Evolutionary conservation across 176 grass and related monocot genomes (phyloP).

Genomic region (Aechmea fasciata): DNA sequence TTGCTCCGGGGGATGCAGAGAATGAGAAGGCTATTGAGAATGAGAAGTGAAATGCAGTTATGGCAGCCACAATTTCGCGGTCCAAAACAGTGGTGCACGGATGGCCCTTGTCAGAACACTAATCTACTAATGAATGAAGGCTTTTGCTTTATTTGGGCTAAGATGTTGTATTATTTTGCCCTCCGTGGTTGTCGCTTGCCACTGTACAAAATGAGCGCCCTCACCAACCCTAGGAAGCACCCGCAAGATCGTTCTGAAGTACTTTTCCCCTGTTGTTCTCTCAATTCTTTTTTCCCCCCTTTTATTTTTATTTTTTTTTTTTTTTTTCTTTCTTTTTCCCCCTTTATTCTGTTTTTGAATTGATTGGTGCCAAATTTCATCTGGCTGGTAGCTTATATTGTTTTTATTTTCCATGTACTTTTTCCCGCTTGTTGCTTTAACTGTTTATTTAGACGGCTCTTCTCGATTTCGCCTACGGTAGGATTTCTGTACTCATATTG

Average conservation of each 20-base stretch:
- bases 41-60: constrained; percentile 17
- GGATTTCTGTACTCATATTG: background rate
- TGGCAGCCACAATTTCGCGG: background rate
- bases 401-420: background rate
- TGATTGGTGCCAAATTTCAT: constrained; percentile 16
- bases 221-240: constrained; percentile 11
- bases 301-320: background rate
- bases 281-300: background rate
- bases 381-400: constrained; percentile 16
- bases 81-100: constrained; percentile 18
- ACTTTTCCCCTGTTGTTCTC: constrained; percentile 8
- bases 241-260: constrained; percentile 11
- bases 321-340: background rate
- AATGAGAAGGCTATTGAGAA: constrained; percentile 18
- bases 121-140: constrained; percentile 1
- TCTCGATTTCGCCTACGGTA: background rate
- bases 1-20: constrained; percentile 8
- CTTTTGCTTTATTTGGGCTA: constrained; percentile 5
- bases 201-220: constrained; percentile 19
- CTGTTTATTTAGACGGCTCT: background rate
- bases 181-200: background rate
- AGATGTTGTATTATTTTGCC: background rate
- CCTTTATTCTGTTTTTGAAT: constrained; percentile 18
- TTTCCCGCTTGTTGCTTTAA: background rate
- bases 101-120: too few species aligned